Conservation (phyloP, 768 basidiomycete species). For the Phaffia australis region DNA sequence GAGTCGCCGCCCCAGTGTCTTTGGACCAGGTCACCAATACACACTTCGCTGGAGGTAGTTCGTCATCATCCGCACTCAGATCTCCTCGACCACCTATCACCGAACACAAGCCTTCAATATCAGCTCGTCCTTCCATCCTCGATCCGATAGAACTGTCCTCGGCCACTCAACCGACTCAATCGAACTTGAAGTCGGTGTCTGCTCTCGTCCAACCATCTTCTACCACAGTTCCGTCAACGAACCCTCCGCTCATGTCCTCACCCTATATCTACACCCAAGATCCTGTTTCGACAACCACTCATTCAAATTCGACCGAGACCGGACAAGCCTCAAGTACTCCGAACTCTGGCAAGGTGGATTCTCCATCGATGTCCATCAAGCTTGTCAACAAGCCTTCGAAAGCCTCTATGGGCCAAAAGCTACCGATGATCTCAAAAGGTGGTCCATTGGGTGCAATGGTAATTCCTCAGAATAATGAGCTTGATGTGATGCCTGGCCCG, state of each 20-base stretch:
- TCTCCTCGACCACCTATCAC: background rate
- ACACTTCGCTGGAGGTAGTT: background rate
- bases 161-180: background rate
- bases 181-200: background rate
- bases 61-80: background rate
- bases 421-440: background rate
- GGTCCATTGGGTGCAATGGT: constrained; percentile 6
- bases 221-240: background rate
- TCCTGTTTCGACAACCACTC: background rate
- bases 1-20: background rate
- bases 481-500: background rate
- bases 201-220: background rate
- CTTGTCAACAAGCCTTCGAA: constrained; percentile 11
- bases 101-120: background rate
- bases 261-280: background rate
- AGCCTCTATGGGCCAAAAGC: constrained; percentile 13
- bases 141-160: background rate
- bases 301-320: background rate
- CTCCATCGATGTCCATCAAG: constrained; percentile 3
- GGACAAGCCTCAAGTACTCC: no score
- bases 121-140: constrained; percentile 1
- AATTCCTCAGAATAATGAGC: background rate
- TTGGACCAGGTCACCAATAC: background rate
- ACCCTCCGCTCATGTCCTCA: background rate
- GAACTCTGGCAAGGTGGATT: no score